Evolutionary conservation across 345 rosid species (phyloP).

Genomic region (Moringa oleifera): DNA sequence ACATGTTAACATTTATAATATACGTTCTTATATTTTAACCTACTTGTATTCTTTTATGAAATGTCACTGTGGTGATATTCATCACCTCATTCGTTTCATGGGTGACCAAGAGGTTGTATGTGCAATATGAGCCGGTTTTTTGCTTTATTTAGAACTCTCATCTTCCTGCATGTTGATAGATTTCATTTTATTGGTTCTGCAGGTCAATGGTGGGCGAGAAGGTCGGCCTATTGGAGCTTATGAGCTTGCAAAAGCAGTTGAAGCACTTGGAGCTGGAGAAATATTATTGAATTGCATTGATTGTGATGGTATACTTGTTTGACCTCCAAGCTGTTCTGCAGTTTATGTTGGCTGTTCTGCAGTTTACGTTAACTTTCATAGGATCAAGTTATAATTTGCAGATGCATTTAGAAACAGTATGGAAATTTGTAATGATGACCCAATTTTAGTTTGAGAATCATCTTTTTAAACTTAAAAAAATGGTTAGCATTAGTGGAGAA

Average conservation of each 20-base stretch:
- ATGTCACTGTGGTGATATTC: background rate
- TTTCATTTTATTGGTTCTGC: conserved; percentile 8
- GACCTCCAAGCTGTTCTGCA: background rate
- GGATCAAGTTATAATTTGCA: too few relatives aligned
- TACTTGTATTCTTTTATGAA: too few relatives aligned
- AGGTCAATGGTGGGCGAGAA: conserved; percentile 98
- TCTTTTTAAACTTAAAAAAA: too few relatives aligned
- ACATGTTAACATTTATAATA: too few relatives aligned
- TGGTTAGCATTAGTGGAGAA: too few relatives aligned
- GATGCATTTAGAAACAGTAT: background rate
- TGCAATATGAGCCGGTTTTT: background rate
- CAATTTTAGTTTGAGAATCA: too few relatives aligned
- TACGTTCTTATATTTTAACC: too few relatives aligned
- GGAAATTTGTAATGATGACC: too few relatives aligned
- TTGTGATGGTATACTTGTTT: conserved; percentile 60
- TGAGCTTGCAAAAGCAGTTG: conserved; percentile 96
- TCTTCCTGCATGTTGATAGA: conserved; percentile 6
- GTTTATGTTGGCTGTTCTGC: too few relatives aligned
- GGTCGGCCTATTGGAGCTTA: conserved; percentile 95
- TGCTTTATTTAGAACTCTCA: conserved; percentile 4
- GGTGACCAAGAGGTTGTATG: background rate
- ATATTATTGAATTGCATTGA: conserved; percentile 91
- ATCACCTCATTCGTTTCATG: too few relatives aligned
- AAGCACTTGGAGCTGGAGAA: conserved; percentile 97
- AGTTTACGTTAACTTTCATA: too few relatives aligned